phyloP scores from a whole-genome alignment of 306 rosid species.

The Delonix regia region DNA sequence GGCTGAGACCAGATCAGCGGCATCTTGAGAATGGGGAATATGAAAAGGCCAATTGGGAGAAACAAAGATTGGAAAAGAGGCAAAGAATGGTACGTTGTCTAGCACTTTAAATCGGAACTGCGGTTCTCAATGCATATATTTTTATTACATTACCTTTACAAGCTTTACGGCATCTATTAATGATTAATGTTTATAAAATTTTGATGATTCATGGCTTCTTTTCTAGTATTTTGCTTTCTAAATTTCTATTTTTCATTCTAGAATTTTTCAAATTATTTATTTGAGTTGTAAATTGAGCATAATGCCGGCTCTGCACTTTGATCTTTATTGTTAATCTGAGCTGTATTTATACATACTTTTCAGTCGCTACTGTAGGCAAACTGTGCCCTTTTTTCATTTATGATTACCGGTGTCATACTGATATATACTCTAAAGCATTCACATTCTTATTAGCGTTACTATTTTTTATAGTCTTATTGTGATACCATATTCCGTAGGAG shows the following conservation, averaged over 20 bases:
- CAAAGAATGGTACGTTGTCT: slow-evolving; percentile 83
- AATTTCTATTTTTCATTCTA: not conserved
- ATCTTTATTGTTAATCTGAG: not conserved
- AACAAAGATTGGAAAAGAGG: slow-evolving; percentile 91
- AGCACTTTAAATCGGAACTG: not conserved
- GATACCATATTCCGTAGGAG: not conserved
- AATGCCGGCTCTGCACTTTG: not conserved
- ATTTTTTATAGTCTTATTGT: not conserved
- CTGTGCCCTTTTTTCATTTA: not conserved
- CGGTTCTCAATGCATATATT: not conserved
- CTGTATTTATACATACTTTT: not conserved
- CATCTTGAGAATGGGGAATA: slow-evolving; percentile 96
- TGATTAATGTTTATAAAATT: not conserved
- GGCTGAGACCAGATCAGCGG: slow-evolving; percentile 97
- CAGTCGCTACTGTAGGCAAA: not conserved
- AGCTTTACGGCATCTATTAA: not conserved
- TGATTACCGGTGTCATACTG: not conserved
- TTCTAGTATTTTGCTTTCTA: not conserved
- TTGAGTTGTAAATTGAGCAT: not conserved
- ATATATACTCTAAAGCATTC: not conserved
- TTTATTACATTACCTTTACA: not conserved
- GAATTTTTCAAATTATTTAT: not conserved
- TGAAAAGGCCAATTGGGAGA: slow-evolving; percentile 91
- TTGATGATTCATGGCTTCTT: not conserved
- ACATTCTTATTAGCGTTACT: not conserved